Evolutionary conservation across 2,329 filamentous ascomycete genomes (phyloP).

Genomic region (Nemania serpens): DNA sequence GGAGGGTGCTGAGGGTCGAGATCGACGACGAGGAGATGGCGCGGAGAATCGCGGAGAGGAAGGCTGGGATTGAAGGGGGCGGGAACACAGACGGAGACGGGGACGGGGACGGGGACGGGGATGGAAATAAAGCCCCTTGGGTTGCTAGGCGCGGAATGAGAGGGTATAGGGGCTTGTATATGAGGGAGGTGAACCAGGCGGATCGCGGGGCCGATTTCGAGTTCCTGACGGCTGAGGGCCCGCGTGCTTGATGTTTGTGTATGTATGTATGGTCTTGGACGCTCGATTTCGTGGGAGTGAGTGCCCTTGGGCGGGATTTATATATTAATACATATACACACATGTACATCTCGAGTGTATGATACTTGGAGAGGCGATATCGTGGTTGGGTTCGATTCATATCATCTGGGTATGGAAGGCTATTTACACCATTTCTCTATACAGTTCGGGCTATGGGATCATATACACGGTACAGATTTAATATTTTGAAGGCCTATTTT

Average conservation of each 20-base stretch:
- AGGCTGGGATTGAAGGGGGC: constrained; percentile 42
- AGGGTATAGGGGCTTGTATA: constrained; percentile 64
- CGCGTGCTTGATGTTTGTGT: neutral
- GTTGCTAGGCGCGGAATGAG: constrained; percentile 47
- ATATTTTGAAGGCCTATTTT: no score
- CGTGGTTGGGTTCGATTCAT: no score
- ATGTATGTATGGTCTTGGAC: no score
- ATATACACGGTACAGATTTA: no score
- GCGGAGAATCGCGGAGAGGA: constrained; percentile 64
- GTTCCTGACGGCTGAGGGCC: constrained; percentile 56
- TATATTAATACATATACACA: no score
- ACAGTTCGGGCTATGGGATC: no score
- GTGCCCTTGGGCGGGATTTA: no score
- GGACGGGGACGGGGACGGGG: constrained; percentile 13
- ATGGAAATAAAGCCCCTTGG: constrained; percentile 37
- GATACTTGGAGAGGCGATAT: no score
- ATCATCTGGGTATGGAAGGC: no score
- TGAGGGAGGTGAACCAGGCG: constrained; percentile 63
- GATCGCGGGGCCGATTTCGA: constrained; percentile 65
- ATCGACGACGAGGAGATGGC: constrained; percentile 73
- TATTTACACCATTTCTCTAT: no score
- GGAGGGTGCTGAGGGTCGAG: constrained; percentile 61
- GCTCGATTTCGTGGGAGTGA: no score
- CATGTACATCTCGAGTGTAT: no score
- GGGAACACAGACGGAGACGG: constrained; percentile 64